Base-by-base conservation (phyloP, 768 basidiomycete species). In the Leccinum truebloodii region DNA sequence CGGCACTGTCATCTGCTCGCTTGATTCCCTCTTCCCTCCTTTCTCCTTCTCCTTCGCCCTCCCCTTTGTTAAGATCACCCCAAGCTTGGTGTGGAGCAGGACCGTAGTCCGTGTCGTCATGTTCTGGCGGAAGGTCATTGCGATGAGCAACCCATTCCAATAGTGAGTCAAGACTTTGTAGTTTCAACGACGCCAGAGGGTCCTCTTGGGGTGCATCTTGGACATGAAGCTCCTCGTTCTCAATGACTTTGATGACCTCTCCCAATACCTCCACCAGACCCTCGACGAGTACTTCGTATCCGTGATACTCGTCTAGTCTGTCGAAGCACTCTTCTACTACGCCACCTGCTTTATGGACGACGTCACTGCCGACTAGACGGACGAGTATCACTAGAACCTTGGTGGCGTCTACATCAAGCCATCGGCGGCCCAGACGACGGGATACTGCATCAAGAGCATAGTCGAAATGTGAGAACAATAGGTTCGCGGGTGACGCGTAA, bases 301-400 rank as follows among this genome's bases (percentile, higher is more conserved):
- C 96, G 72, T 98, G 96, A 71, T 86, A 98, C 64, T 97, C 94
- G 68, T 98, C 97, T 20, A 98, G 79, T 30, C 95, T 86, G 73
- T 98, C 96, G 66, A 98, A 98, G 62, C 96, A 95, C 73, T 97
- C 95, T 73, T 97, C 96, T 10, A 98, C 94, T 10, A 98, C 87
- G 72, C 98, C 97, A 14, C 89, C 87, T 8, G 97, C 95, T 65
- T 87, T 87, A 51, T 91, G 87, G 0, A 98, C 92, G 34, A 98
- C 86, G 57, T 91, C 89, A 30, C 80, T 80, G 0, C 97, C 96
- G 7, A 96, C 92, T 13, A 98, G 80, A 9, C 90, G 87, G 59
- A 98, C 84, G 70, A 98, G 86, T 28, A 95, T 77, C 14, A 86
- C 83, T 22, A 99, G 80, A 6, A 98, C 95, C 63, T 92, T 89